Percentiles rank a stretch among this genome's conserved stretches.
Evolutionary conservation across 768 basidiomycete genomes (phyloP).

Genomic region (Suillus lakei): DNA sequence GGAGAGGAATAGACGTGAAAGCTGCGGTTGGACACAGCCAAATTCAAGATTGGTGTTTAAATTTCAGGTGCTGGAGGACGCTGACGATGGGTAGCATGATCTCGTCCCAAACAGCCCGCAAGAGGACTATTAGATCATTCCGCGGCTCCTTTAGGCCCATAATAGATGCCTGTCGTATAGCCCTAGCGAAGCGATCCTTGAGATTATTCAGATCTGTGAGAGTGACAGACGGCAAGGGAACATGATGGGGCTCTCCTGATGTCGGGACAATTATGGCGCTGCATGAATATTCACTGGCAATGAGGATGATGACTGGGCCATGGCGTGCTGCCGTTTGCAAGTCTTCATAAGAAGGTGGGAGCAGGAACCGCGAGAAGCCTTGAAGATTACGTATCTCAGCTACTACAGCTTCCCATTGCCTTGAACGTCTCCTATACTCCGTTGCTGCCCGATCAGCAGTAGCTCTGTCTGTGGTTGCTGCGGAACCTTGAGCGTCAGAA

Average conservation of each 20-base stretch:
- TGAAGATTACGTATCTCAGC: conserved; percentile 14
- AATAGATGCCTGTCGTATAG: conserved; percentile 10
- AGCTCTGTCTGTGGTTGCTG: neutral
- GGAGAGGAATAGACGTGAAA: conserved; percentile 16
- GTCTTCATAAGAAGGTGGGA: conserved; percentile 16
- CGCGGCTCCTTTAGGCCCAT: conserved; percentile 20
- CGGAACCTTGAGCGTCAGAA: neutral
- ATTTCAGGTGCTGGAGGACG: neutral
- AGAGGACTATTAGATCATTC: conserved; percentile 4
- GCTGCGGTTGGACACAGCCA: conserved; percentile 15
- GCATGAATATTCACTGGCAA: conserved; percentile 18
- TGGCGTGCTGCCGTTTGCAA: conserved; percentile 17
- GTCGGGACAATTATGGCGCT: conserved; percentile 19
- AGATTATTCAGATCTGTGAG: conserved; percentile 19
- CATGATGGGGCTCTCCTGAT: neutral
- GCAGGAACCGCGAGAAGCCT: conserved; percentile 21
- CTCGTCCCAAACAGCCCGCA: conserved; percentile 1
- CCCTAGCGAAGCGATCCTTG: conserved; percentile 8
- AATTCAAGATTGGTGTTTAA: neutral
- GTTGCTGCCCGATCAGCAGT: conserved; percentile 4
- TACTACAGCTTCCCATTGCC: conserved; percentile 10
- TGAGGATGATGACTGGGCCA: conserved; percentile 25
- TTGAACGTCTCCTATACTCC: conserved; percentile 14
- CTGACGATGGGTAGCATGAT: conserved; percentile 4
- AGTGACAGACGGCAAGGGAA: conserved; percentile 23